Evolutionary conservation across 805 yeast genomes (phyloP).

Genomic region (Yamadazyma sp.): DNA sequence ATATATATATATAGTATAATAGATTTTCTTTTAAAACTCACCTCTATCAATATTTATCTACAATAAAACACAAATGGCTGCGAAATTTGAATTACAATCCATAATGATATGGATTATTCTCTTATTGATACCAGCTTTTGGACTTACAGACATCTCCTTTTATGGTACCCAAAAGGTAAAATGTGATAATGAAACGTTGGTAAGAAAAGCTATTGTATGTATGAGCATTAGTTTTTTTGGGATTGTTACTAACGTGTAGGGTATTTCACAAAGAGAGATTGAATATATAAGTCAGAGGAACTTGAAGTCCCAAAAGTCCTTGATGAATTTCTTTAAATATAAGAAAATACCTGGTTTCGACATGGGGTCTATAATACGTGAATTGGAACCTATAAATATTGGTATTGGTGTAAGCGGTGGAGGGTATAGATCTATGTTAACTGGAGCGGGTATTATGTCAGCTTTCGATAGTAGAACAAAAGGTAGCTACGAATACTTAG

Average conservation of each 20-base stretch:
- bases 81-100: neutral
- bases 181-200: slow-evolving; percentile 2
- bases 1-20: slow-evolving; percentile 11
- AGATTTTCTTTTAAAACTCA: slow-evolving; percentile 7
- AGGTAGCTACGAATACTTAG: neutral
- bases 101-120: neutral
- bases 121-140: neutral
- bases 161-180: neutral
- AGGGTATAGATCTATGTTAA: slow-evolving; percentile 57
- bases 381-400: slow-evolving; percentile 16
- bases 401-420: slow-evolving; percentile 50
- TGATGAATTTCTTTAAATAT: slow-evolving; percentile 18
- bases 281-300: slow-evolving; percentile 27
- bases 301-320: slow-evolving; percentile 21
- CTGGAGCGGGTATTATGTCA: slow-evolving; percentile 53
- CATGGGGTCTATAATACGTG: slow-evolving; percentile 16
- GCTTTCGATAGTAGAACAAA: slow-evolving; percentile 50
- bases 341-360: slow-evolving; percentile 26
- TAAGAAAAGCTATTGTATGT: slow-evolving; percentile 5
- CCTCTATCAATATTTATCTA: too few species aligned
- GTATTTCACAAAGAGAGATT: slow-evolving; percentile 9
- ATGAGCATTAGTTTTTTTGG: too few species aligned
- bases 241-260: slow-evolving; percentile 7
- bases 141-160: neutral
- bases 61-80: slow-evolving; percentile 1